Evolutionary conservation across 805 yeast species (phyloP), one percentile per base, ranked within the genome.

Genomic region (Wickerhamomyces subpelliculosus): DNA sequence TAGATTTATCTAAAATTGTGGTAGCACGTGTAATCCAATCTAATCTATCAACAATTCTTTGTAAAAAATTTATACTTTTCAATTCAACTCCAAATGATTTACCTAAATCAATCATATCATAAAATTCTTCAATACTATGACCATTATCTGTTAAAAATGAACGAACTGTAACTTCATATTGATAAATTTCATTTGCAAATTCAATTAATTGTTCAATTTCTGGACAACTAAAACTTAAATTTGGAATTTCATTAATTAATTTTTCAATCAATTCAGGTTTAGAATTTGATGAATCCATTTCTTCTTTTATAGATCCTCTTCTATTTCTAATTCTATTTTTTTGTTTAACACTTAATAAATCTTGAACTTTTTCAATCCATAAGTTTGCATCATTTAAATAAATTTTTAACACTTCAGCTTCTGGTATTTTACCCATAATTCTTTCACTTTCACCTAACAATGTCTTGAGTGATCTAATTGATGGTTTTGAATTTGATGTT

Each of bases 171-270:
- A 60, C 55, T 40, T 72, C 77, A 53, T 70, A 82, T 35, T 65
- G 65, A 34, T 64, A 64, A 30, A 83, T 67, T 44, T 75, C 82
- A 23, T 49, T 57, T 5, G 71, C 67, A 33, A 78, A 67, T 43
- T 74, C 81, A 4, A 68, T 41, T 11, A 84, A 55, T 48, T 75
- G 81, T 16, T 73, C 80, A 46, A 78, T 65, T 49, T 84, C 93
- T 0, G 76, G 70, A 14, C 75, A 62, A 4, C 67, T 55, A 38
- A 82, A 72, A 17, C 73, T 69, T 41, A 80, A 48, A 0, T 53
- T 48, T 3, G 80, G 75, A 5, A 80, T 73, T 32, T 65, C 64
- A 14, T 61, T 59, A 12, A 78, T 48, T 18, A 80, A 47, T 1
- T 32, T 35, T 26, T 45, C 41, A 14, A 17, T 50, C 5, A 45